phyloP scores from a whole-genome alignment of 305 asterid species.

The Striga hermonthica region DNA sequence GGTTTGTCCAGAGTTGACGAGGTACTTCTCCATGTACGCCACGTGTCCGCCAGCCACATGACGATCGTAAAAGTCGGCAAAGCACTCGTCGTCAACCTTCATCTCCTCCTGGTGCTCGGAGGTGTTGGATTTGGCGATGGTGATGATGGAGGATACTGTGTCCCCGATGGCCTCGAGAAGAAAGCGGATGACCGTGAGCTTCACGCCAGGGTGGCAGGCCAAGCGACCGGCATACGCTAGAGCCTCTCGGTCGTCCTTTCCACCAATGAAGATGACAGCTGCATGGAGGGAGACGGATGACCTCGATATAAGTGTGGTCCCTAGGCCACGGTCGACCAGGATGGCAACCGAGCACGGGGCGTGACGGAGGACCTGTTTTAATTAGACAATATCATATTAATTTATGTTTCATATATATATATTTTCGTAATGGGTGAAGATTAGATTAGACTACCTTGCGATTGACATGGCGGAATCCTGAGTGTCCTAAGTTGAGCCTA shows the following conservation, averaged over 20 bases:
- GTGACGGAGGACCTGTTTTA: conserved; percentile 64
- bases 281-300: conserved; percentile 59
- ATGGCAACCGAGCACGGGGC: conserved; percentile 89
- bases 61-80: conserved; percentile 75
- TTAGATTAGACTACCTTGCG: conserved; percentile 55
- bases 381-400: too few relatives aligned
- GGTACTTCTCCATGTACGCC: conserved; percentile 85
- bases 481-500: conserved; percentile 56
- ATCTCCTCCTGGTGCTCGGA: conserved; percentile 79
- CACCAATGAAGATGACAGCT: conserved; percentile 91
- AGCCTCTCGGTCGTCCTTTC: conserved; percentile 90
- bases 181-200: conserved; percentile 80
- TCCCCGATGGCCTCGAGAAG: conserved; percentile 67
- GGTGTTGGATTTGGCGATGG: conserved; percentile 62
- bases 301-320: conserved; percentile 49
- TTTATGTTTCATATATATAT: too few relatives aligned
- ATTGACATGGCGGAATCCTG: conserved; percentile 77
- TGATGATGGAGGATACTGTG: conserved; percentile 62
- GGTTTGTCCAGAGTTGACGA: conserved; percentile 85
- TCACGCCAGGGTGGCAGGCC: conserved; percentile 85
- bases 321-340: conserved; percentile 84
- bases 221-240: conserved; percentile 76
- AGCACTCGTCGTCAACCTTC: conserved; percentile 86
- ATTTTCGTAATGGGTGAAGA: too few relatives aligned
- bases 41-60: conserved; percentile 84